A percentile compares a stretch with the other conserved stretches of the same genome.
phyloP scores from a whole-genome alignment of 306 rosid species.

The Quillaja saponaria region DNA sequence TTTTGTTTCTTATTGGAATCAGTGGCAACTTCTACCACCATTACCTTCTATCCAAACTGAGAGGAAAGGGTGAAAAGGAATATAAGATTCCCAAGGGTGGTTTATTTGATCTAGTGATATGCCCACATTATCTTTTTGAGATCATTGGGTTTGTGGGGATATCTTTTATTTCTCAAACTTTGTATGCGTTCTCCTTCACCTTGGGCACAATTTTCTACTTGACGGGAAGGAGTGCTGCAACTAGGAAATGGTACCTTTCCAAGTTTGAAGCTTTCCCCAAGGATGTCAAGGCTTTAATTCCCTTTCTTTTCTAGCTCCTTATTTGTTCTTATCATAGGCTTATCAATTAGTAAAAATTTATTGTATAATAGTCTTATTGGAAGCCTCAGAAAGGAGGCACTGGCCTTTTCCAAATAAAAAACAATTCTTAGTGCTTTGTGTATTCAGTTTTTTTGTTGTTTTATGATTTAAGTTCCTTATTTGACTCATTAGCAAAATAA shows the following conservation, averaged over 20 bases:
- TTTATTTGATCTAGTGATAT: slow-evolving; percentile 58
- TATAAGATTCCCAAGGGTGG: slow-evolving; percentile 87
- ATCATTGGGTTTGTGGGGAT: slow-evolving; percentile 56
- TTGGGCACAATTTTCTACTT: slow-evolving; percentile 54
- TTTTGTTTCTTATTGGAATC: slow-evolving; percentile 56
- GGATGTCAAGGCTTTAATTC: slow-evolving; percentile 66
- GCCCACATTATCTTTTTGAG: slow-evolving; percentile 89
- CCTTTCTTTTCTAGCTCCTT: slow-evolving; percentile 47
- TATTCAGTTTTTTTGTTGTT: background rate
- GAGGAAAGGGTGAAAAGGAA: slow-evolving; percentile 56
- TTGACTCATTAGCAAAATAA: background rate
- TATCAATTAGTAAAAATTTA: no score
- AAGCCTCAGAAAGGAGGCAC: no score
- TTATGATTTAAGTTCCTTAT: background rate
- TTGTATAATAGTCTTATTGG: no score
- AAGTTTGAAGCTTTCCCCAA: slow-evolving; percentile 74
- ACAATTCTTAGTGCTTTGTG: slow-evolving; percentile 15
- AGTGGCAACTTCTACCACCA: slow-evolving; percentile 88
- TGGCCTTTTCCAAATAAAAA: no score
- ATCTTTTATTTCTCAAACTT: slow-evolving; percentile 63
- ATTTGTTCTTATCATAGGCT: no score
- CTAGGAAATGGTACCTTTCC: slow-evolving; percentile 70
- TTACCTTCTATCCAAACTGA: slow-evolving; percentile 56
- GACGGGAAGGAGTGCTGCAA: slow-evolving; percentile 72
- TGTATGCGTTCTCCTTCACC: slow-evolving; percentile 46